Percentiles rank a stretch among this genome's conserved stretches.
Conservation (phyloP, 441 rosid genomes). For the Viola pubescens region DNA sequence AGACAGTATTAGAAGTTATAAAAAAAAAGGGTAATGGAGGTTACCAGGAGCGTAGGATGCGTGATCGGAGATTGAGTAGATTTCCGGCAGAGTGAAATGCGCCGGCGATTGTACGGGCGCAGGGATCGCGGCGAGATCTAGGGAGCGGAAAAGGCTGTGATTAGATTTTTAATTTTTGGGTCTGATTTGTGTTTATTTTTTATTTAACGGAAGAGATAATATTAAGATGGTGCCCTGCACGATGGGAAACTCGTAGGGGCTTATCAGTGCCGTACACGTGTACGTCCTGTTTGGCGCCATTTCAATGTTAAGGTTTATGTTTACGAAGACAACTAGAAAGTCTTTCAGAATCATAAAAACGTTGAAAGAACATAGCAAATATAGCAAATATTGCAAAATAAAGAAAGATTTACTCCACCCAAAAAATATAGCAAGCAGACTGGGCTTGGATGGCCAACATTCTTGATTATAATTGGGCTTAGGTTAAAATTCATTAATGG, state of each 20-base stretch:
- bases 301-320: no score
- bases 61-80: slow-evolving; percentile 11
- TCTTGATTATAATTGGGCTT: no score
- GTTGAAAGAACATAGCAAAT: no score
- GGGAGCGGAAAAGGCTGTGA: neutral
- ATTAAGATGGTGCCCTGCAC: slow-evolving; percentile 26
- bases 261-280: slow-evolving; percentile 28
- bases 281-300: no score
- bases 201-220: neutral
- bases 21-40: neutral
- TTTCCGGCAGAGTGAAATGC: slow-evolving; percentile 6
- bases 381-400: no score
- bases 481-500: no score
- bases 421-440: no score
- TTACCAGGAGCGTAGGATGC: neutral
- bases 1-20: neutral
- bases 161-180: neutral
- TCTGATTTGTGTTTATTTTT: neutral
- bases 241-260: slow-evolving; percentile 17
- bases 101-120: slow-evolving; percentile 25
- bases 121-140: slow-evolving; percentile 28
- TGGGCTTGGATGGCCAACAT: no score
- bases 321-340: no score
- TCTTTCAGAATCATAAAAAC: no score
- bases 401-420: no score